Conservation (phyloP, 148 eudicot species). For the Suaeda aralocaspica region DNA sequence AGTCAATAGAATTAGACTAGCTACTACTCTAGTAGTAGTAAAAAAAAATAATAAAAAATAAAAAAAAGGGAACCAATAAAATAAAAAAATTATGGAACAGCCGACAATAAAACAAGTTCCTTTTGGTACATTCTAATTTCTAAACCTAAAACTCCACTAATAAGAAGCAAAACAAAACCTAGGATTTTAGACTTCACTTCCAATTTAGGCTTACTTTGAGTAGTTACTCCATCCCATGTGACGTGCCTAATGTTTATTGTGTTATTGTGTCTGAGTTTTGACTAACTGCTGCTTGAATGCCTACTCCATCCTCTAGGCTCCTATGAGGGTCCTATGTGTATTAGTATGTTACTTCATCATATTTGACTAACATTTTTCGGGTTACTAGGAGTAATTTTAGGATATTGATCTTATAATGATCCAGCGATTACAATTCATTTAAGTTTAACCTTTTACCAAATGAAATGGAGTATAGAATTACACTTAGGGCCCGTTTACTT, state of each 20-base stretch:
- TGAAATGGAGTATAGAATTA: no score
- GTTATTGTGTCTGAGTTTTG: not conserved
- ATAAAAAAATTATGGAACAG: slow-evolving; percentile 1
- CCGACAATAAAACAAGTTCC: slow-evolving; percentile 18
- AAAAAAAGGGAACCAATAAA: not conserved
- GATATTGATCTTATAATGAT: no score
- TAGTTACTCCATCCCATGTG: no score
- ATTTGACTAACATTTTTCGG: not conserved
- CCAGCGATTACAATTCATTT: no score
- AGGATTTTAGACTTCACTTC: slow-evolving; percentile 1
- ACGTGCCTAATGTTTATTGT: not conserved
- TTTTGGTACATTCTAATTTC: slow-evolving; percentile 8
- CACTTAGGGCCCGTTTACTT: no score
- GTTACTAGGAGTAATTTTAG: no score
- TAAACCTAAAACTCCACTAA: slow-evolving; percentile 12
- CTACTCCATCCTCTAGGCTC: not conserved
- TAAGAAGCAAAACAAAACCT: slow-evolving; percentile 13
- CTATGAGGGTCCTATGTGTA: not conserved
- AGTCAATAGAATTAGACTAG: no score
- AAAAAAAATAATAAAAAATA: no score
- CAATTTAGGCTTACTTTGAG: slow-evolving; percentile 4
- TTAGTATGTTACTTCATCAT: not conserved
- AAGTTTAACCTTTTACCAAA: no score
- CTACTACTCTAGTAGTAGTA: no score
- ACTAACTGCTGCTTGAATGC: not conserved